Base-by-base conservation (phyloP, 371 early-diverging fungal species). In the Umbelopsis sp. region DNA sequence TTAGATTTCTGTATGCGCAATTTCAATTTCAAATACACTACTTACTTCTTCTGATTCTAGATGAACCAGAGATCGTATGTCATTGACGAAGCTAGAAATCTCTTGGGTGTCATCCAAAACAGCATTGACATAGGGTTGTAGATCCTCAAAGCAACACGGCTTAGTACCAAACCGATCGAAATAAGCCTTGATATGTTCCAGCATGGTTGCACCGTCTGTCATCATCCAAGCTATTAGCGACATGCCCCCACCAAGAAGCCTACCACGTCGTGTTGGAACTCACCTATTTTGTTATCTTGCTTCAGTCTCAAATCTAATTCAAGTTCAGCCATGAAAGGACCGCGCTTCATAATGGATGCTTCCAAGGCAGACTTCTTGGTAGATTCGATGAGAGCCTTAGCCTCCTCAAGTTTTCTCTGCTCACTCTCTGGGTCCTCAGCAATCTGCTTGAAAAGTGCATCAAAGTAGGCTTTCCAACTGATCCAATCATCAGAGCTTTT, bases 141-240 rank as follows among this genome's bases (percentile, higher is more conserved):
- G 72, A 73, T 95, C 96, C 67, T 92, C 93, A 78, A 92, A 94
- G 69, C 90, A 92, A 71, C 89, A 89, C 10, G 83, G 75, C 68
- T 89, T 88, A 22, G 86, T 79, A 22, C 92, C 92, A 70, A 95
- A 95, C 2, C 74, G 80, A 9, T 68, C 69, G 68, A 93, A 82
- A 69, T 92, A 95, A 3, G 80, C 70, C 9, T 84, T 69, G 29
- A 92, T 76, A n/a, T 81, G 71, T 2, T 84, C 80, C 63, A 82
- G 65, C 18, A 80, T 65, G 0, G 67, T 72, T 1, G 62, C 67
- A 52, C 80, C 72, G 67, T 85, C 82, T 70, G 71, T 46, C 44
- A 69, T 46, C 32, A 44, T 63, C 46, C 50, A 45, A 7, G 41
- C 41, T 10, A 12, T 41, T 41, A 41, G 41, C 10, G 12, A 41